Evolutionary conservation across 2,329 filamentous ascomycete species (phyloP).

Genomic region (Phaeosphaeria sp.): DNA sequence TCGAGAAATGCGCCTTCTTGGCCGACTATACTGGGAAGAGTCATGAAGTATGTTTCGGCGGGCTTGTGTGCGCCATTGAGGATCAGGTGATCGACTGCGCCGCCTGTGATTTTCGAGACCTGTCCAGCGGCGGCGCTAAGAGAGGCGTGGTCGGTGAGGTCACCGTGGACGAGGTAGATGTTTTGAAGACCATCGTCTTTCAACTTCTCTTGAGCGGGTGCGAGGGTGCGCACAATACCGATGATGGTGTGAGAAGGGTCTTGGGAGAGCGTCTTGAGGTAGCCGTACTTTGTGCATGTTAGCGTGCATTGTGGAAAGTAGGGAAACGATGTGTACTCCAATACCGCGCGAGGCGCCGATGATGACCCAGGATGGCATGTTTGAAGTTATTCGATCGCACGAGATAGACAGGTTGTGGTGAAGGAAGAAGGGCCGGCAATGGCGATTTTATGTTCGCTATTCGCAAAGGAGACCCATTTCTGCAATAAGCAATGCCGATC

Average conservation of each 20-base stretch:
- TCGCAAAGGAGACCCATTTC: too few species aligned
- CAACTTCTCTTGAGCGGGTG: conserved; percentile 11
- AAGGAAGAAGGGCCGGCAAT: too few species aligned
- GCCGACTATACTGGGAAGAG: conserved; percentile 27
- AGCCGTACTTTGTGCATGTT: not conserved
- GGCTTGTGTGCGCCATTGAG: conserved; percentile 46
- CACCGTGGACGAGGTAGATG: conserved; percentile 45
- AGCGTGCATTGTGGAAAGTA: not conserved
- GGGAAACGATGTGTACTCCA: conserved; percentile 13
- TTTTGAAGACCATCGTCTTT: conserved; percentile 28
- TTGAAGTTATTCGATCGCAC: not conserved
- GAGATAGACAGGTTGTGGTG: too few species aligned
- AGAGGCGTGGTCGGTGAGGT: conserved; percentile 40
- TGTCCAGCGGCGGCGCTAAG: conserved; percentile 42
- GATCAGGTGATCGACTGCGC: conserved; percentile 50
- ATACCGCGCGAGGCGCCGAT: conserved; percentile 20
- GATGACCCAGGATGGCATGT: conserved; percentile 5
- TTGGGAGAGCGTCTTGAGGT: conserved; percentile 16
- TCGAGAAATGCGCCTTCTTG: conserved; percentile 13
- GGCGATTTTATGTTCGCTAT: too few species aligned
- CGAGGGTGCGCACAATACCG: conserved; percentile 11
- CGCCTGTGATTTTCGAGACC: conserved; percentile 40
- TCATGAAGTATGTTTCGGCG: conserved; percentile 22
- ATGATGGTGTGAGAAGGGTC: conserved; percentile 19
- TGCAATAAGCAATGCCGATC: too few species aligned